These are phyloP conservation scores for Medicago truncatula DNA, from an alignment of 306 rosid species.

Conservation along the genomic window MtrunA17r5.0-ANR NC_053044.1:23725001-23725500, in stretches of 20 bases:
- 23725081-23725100: slow-evolving; percentile 11
- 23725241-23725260: slow-evolving; percentile 67
- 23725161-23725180: slow-evolving; percentile 96
- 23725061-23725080: neutral
- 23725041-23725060: neutral
- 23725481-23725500: no score
- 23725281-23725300: no score
- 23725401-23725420: no score
- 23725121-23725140: slow-evolving; percentile 88
- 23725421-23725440: no score
- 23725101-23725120: slow-evolving; percentile 62
- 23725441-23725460: no score
- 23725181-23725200: slow-evolving; percentile 85
- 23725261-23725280: neutral
- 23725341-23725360: no score
- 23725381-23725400: no score
- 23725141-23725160: slow-evolving; percentile 92
- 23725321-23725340: no score
- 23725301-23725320: no score
- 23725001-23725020: slow-evolving; percentile 84
- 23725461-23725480: no score
- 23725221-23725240: slow-evolving; percentile 83
- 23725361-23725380: no score
- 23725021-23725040: slow-evolving; percentile 83
- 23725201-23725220: slow-evolving; percentile 86